Evolutionary conservation across 2,329 filamentous ascomycete genomes (phyloP), one percentile per base, ranked within the genome.

Genomic region (Acephala macrosclerotiorum): DNA sequence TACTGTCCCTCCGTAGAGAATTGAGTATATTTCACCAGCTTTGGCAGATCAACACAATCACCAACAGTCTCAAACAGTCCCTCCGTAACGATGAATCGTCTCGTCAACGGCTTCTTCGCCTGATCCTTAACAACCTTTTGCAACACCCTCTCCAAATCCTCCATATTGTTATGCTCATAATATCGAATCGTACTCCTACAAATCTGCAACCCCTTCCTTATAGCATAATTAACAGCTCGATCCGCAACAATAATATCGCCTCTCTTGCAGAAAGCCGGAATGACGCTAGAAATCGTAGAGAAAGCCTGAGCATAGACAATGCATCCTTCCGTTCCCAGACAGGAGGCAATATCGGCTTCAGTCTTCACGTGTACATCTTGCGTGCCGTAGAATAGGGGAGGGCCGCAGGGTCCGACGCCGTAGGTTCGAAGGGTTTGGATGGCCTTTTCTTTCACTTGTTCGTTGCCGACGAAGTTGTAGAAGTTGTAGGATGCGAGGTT

Each of bases 291-390:
- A 67, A 98, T 96, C 47, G 96, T 97, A 29, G 93, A 97, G 77
- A 99, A 98, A 3, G 94, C 91, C 77, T 99, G 96, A 0, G 96
- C 92, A 76, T 99, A 99, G 66, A 99, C 89, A 72, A 99, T 98
- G 76, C 93, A 96, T 36, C 91, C 90, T 62, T 94, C 89, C 1
- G 92, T 93, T 26, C 96, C 96, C 29, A 99, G 81, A 77, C 95
- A 97, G 11, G 91, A 87, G 26, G 96, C 94, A 75, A 99, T 94
- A 77, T 98, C 95, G 64, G 92, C 88, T 80, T 99, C 96, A 18
- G 93, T 94, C 83, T 96, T 96, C 88, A 97, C 95, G 79, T 99
- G 96, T 55, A 98, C 94, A 80, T 99, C 96, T 78, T 98, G 95
- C 36, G 94, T 99, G 70, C 94, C 96, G 81, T 99, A 99, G 82